Base-by-base conservation (phyloP, 2,329 filamentous ascomycete species). In the Arthrobotrys sinensis region DNA sequence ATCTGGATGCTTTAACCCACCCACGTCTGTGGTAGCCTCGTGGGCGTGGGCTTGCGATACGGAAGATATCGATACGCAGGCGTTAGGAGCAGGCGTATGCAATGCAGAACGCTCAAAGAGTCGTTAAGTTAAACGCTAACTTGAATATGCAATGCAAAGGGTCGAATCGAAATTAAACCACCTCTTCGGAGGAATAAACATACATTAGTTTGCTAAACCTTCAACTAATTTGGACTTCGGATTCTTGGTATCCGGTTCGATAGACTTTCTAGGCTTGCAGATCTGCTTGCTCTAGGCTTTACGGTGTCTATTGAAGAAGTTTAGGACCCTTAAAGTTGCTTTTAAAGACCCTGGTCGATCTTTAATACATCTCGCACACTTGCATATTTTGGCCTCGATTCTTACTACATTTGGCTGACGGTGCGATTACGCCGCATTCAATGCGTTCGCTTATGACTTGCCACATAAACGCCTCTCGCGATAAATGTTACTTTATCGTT, bases 401-500 rank as follows among this genome's bases (percentile, higher is more conserved):
- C 36, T 43, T 60, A 60, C 55, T 36, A 40, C n/a, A 43, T 43
- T 28, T 43, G 55, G 55, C n/a, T 34, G 14, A 21, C 36, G 55
- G 3, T 60, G 55, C 36, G 55, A 60, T 60, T 40, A 60, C 24
- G 36, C 55, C 55, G 36, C 55, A 60, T 12, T 24, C 10, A 28
- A 43, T 21, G 19, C 36, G 43, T 24, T 60, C 55, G 55, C 55
- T 60, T 60, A 60, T 11, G 60, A 57, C 60, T 73, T 60, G 60
- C 69, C 69, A 73, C 69, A 43, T 60, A 73, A 72, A 57, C 43
- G 43, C 48, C 34, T 55, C 45, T 63, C 34, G 36, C 36, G 55
- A 60, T 60, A 48, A 32, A 46, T 46, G n/a, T 60, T 66, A 73
- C 69, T 66, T 48, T 72, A 64, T 71, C 46, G 55, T 72, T 46